Percentiles rank a stretch among this genome's conserved stretches.
Evolutionary conservation across 192 early-diverging fungal genomes (phyloP).

Genomic region (Geranomyces michiganensis): DNA sequence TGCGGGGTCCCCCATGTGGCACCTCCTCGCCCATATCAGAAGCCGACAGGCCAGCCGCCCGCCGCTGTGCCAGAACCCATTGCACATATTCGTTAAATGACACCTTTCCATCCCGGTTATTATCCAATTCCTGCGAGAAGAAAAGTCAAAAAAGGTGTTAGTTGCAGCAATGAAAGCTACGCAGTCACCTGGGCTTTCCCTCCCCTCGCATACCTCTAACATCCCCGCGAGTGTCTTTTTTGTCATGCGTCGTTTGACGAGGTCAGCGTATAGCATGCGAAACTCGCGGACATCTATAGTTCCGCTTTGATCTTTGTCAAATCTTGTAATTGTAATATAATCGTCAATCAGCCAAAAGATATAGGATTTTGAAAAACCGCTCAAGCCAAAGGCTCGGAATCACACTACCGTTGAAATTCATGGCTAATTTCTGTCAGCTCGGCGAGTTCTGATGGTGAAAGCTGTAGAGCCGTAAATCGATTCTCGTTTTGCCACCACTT

Average conservation of each 20-base stretch:
- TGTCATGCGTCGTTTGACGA: conserved; percentile 37
- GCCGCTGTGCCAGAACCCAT: conserved; percentile 30
- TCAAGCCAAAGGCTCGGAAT: too few species aligned
- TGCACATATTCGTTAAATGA: conserved; percentile 44
- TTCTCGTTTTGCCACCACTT: conserved; percentile 45
- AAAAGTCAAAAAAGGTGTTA: neutral
- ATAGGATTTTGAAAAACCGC: too few species aligned
- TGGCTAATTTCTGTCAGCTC: conserved; percentile 24
- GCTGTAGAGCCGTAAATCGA: conserved; percentile 35
- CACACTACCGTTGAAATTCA: conserved; percentile 42
- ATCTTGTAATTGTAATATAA: conserved; percentile 4
- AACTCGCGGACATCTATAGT: conserved; percentile 44
- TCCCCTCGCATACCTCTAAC: conserved; percentile 26
- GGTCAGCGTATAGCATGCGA: conserved; percentile 40
- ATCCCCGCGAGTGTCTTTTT: conserved; percentile 37
- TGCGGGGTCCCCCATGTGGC: too few species aligned
- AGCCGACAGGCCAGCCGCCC: neutral
- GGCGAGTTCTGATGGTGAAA: conserved; percentile 26
- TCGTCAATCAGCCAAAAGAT: neutral
- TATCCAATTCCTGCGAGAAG: conserved; percentile 36
- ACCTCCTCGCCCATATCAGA: too few species aligned
- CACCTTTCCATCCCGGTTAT: conserved; percentile 42
- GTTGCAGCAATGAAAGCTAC: neutral
- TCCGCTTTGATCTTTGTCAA: conserved; percentile 42
- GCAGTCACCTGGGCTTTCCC: neutral